These are phyloP conservation scores for Globisporangium mamillatum DNA, from an alignment of 352 stramenopile species.

Conservation along the genomic window DNA sequence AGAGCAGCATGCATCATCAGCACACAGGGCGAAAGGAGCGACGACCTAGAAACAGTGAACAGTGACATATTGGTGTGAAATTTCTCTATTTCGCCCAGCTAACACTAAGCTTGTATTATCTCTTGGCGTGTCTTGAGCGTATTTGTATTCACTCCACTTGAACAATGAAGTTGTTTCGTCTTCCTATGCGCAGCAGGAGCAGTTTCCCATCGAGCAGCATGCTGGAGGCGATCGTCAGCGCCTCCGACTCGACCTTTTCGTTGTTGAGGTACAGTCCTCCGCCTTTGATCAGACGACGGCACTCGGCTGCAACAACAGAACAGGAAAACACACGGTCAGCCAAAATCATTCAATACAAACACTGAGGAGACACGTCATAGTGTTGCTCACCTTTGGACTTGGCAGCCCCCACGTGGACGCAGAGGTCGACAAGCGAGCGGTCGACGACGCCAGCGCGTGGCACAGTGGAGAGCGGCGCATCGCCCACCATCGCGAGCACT, in stretches of 20 bases:
- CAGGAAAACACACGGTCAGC: not conserved
- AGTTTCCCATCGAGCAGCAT: slow-evolving; percentile 65
- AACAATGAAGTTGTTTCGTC: slow-evolving; percentile 82
- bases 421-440: slow-evolving; percentile 89
- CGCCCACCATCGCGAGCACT: slow-evolving; percentile 64
- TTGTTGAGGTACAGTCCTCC: slow-evolving; percentile 95
- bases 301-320: slow-evolving; percentile 74
- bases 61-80: not conserved
- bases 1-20: slow-evolving; percentile 34
- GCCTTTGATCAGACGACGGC: slow-evolving; percentile 93
- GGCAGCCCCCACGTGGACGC: slow-evolving; percentile 81
- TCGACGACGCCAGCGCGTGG: slow-evolving; percentile 56
- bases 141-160: slow-evolving; percentile 34
- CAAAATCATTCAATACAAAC: not conserved
- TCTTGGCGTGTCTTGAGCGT: not conserved
- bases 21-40: not conserved
- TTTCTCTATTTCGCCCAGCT: slow-evolving; percentile 4
- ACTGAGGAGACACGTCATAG: not conserved
- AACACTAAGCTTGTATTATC: not conserved
- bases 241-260: slow-evolving; percentile 61
- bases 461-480: slow-evolving; percentile 48
- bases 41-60: not conserved
- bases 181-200: slow-evolving; percentile 66
- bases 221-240: slow-evolving; percentile 29
- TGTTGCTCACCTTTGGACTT: slow-evolving; percentile 87